phyloP scores from a whole-genome alignment of 495 filamentous ascomycete species.

The Thermochaetoides thermophila region DNA sequence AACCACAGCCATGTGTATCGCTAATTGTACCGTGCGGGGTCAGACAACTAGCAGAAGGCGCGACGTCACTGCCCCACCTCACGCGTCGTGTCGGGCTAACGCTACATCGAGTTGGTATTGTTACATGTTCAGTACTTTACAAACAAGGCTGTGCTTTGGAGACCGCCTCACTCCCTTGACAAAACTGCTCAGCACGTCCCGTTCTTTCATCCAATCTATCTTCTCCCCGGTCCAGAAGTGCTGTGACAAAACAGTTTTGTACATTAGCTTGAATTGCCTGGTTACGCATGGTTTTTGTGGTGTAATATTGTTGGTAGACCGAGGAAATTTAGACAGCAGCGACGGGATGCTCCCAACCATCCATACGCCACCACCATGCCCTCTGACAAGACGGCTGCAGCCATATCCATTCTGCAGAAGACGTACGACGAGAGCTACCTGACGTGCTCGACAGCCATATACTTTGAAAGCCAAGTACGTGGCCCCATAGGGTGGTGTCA shows the following conservation, averaged over 20 bases:
- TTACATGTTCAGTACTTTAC: background rate
- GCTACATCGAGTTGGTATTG: background rate
- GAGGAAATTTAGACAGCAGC: background rate
- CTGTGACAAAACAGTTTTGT: too few species aligned
- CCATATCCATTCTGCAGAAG: conserved; percentile 75
- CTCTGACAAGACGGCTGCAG: conserved; percentile 48
- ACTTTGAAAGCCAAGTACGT: conserved; percentile 77
- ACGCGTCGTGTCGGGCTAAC: background rate
- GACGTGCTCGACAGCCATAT: conserved; percentile 85
- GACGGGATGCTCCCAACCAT: conserved; percentile 6
- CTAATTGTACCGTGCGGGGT: too few species aligned
- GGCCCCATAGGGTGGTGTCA: too few species aligned
- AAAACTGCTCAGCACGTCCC: too few species aligned
- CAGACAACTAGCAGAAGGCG: too few species aligned
- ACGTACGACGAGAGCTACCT: conserved; percentile 94
- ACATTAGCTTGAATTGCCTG: too few species aligned
- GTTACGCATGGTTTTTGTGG: too few species aligned
- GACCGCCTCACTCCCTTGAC: too few species aligned
- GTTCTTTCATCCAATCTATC: too few species aligned
- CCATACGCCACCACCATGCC: conserved; percentile 44
- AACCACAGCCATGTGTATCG: too few species aligned
- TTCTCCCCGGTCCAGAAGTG: too few species aligned
- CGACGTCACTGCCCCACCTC: conserved; percentile 10
- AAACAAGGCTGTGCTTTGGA: too few species aligned
- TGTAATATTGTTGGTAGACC: conserved; percentile 2